Evolutionary conservation across 2,329 filamentous ascomycete species (phyloP), one percentile per base, ranked within the genome.

Genomic region (Colletotrichum theobromicola): DNA sequence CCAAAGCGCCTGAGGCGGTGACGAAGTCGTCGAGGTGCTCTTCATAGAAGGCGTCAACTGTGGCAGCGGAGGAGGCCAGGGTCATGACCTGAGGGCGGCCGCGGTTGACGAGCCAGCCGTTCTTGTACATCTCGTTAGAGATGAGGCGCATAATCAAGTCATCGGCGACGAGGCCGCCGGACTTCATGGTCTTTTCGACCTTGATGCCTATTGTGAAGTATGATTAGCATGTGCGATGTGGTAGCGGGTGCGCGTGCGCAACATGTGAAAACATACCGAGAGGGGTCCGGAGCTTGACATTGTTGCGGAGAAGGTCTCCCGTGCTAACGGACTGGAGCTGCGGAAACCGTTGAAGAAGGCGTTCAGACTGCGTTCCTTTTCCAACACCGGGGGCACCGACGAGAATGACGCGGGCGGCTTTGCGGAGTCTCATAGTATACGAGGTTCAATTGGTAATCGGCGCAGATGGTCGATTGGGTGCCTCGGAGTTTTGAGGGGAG

Each of bases 341-440:
- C 5, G 96, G 95, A 82, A 97, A 99, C 78, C 94, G 92, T 79
- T 93, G 88, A 78, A 98, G 92, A 76, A 99, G 88, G 76, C 97
- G 92, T 84, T 98, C 94, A 66, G 95, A 95, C 87, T 99, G 97
- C 4, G 97, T 99, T 76, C 96, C 97, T 85, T 99, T 99, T 76
- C 97, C 97, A 72, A 98, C 97, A 73, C 96, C 96, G n/a, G 97
- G 97, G 67, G 96, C 96, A 79, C 97, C 97, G 79, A 99, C 92
- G 78, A 99, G 92, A 82, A 99, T 98, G 77, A 98, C 93, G 76
- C 97, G 94, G 69, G 97, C 97, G 72, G 97, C 96, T 85, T 90
- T 93, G 78, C 89, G 90, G 81, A 97, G 91, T 86, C 91, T 89
- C 91, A 93, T 93, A 77, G 70, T 77, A 76, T 60, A 70, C 35